A percentile compares a stretch with the other conserved stretches of the same genome.
phyloP scores from a whole-genome alignment of 129 eudicot genomes.

The Centaurea solstitialis region DNA sequence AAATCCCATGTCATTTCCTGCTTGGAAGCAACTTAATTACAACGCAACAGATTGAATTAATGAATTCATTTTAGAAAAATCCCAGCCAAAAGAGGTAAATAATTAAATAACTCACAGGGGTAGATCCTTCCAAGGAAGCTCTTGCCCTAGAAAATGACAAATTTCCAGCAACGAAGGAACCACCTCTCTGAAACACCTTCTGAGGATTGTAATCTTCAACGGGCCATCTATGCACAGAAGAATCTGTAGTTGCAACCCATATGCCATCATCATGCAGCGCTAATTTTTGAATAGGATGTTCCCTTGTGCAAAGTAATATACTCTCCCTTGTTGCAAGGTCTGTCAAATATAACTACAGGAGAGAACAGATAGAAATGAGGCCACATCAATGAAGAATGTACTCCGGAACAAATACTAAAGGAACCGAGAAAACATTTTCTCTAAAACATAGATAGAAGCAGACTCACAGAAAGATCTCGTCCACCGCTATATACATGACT shows the following conservation, averaged over 20 bases:
- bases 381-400: background rate
- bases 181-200: constrained; percentile 76
- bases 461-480: constrained; percentile 91
- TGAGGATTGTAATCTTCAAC: constrained; percentile 75
- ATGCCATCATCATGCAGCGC: constrained; percentile 80
- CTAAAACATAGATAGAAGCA: background rate
- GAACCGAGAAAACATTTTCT: background rate
- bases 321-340: constrained; percentile 91
- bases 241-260: constrained; percentile 93
- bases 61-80: background rate
- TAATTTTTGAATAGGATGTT: constrained; percentile 75
- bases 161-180: constrained; percentile 94
- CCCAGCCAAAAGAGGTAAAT: background rate
- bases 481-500: constrained; percentile 98
- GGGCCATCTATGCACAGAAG: constrained; percentile 89
- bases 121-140: constrained; percentile 89
- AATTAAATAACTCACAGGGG: constrained; percentile 66
- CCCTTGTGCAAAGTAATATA: constrained; percentile 81
- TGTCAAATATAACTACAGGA: constrained; percentile 75
- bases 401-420: background rate
- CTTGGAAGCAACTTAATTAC: background rate
- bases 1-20: too few relatives aligned
- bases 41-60: background rate
- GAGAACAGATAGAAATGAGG: constrained; percentile 11
- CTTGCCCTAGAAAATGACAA: constrained; percentile 94